phyloP scores from a whole-genome alignment of 345 rosid genomes.

The Cardamine chenopodiifolia region DNA sequence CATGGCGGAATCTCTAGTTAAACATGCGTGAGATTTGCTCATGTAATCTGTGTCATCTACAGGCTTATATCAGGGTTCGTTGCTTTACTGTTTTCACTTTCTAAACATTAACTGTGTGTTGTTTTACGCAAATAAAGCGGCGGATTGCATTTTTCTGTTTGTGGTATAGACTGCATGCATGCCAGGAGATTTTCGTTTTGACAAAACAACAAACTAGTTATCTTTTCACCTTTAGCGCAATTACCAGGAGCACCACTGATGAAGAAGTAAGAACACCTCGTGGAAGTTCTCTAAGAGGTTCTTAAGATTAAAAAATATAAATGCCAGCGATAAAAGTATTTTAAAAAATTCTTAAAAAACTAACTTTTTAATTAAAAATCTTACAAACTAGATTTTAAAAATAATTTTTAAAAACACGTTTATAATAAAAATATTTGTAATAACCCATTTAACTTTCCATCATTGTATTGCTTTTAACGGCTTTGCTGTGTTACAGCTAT shows the following conservation, averaged over 20 bases:
- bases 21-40: conserved; percentile 36
- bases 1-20: conserved; percentile 48
- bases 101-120: not conserved
- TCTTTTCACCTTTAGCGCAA: conserved; percentile 58
- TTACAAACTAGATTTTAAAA: too few species aligned
- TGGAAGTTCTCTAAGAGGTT: too few species aligned
- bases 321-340: too few species aligned
- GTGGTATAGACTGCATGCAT: conserved; percentile 9
- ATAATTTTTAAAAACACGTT: too few species aligned
- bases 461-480: conserved; percentile 48
- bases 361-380: too few species aligned
- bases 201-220: conserved; percentile 50
- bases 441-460: too few species aligned
- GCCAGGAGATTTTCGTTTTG: conserved; percentile 39
- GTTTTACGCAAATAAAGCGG: not conserved
- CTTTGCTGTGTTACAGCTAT: conserved; percentile 47
- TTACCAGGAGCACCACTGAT: conserved; percentile 60
- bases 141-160: not conserved
- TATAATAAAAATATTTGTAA: too few species aligned
- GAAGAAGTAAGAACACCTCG: too few species aligned
- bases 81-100: conserved; percentile 28
- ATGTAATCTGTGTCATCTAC: conserved; percentile 56
- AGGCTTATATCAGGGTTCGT: conserved; percentile 26
- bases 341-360: too few species aligned
- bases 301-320: too few species aligned